These are phyloP conservation scores for Mortierella sp. DNA, from an alignment of 371 early-diverging fungal genomes.

Conservation along the genomic window DNA sequence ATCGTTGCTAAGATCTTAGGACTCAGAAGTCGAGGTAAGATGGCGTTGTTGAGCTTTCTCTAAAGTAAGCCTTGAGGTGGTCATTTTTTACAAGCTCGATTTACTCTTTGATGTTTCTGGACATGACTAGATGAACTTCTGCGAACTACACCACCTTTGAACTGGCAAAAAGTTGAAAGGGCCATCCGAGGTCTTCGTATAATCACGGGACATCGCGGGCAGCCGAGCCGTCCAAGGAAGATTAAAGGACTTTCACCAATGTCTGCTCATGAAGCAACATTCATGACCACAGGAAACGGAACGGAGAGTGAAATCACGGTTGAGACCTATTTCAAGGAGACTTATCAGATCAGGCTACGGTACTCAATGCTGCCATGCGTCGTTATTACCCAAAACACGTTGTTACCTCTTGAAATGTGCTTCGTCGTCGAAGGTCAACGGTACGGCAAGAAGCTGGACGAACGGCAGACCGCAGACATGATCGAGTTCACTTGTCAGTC, in stretches of 20 bases:
- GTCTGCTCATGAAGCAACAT: constrained; percentile 73
- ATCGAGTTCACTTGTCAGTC: constrained; percentile 87
- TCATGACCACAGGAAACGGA: constrained; percentile 48
- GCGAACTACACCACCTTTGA: constrained; percentile 63
- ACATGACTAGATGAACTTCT: constrained; percentile 68
- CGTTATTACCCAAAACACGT: constrained; percentile 62
- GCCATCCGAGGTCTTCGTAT: constrained; percentile 76
- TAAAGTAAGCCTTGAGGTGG: not conserved
- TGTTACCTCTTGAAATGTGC: constrained; percentile 92
- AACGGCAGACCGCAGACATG: constrained; percentile 90
- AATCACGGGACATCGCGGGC: constrained; percentile 74
- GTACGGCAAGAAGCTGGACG: constrained; percentile 79
- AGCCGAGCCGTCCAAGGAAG: constrained; percentile 68
- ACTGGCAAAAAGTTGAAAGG: constrained; percentile 70
- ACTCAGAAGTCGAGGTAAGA: constrained; percentile 47
- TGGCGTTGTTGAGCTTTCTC: not conserved
- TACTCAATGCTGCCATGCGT: constrained; percentile 88
- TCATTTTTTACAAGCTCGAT: too few species aligned
- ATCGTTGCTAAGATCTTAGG: constrained; percentile 60
- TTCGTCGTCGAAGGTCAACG: constrained; percentile 84
- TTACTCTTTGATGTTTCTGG: not conserved
- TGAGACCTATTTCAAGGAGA: constrained; percentile 74
- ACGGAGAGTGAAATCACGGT: constrained; percentile 68
- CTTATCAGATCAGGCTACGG: constrained; percentile 73
- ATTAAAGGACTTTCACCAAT: constrained; percentile 71